Conservation (phyloP, 257 asterid species). For the Parsonsia alboflavescens region DNA sequence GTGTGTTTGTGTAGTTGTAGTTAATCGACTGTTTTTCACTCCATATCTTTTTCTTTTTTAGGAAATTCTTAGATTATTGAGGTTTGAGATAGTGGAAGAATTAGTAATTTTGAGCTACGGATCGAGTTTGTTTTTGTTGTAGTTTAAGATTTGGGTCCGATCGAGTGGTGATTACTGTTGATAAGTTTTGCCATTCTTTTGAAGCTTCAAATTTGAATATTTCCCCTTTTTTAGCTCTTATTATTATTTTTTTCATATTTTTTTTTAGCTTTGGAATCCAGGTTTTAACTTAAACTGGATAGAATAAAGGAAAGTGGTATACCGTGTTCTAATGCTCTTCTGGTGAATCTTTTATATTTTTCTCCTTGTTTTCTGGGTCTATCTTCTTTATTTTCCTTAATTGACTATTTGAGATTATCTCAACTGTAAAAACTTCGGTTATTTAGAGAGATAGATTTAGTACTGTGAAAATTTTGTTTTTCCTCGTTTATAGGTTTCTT, state of each 20-base stretch:
- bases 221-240: neutral
- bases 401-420: conserved; percentile 1
- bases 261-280: neutral
- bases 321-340: neutral
- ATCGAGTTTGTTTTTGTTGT: conserved; percentile 15
- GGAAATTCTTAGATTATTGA: conserved; percentile 1
- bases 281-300: neutral
- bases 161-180: conserved; percentile 21
- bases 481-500: neutral
- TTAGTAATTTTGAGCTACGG: conserved; percentile 16
- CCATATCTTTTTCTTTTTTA: neutral
- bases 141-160: conserved; percentile 18
- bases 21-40: neutral
- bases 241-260: neutral
- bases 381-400: neutral
- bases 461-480: neutral
- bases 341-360: neutral
- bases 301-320: neutral
- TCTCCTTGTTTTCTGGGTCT: neutral
- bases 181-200: neutral
- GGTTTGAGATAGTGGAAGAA: neutral
- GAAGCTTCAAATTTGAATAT: conserved; percentile 1
- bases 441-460: neutral
- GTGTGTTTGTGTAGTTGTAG: neutral
- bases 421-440: neutral